phyloP scores from a whole-genome alignment of 192 early-diverging fungal species.

The Coemansia interrupta region DNA sequence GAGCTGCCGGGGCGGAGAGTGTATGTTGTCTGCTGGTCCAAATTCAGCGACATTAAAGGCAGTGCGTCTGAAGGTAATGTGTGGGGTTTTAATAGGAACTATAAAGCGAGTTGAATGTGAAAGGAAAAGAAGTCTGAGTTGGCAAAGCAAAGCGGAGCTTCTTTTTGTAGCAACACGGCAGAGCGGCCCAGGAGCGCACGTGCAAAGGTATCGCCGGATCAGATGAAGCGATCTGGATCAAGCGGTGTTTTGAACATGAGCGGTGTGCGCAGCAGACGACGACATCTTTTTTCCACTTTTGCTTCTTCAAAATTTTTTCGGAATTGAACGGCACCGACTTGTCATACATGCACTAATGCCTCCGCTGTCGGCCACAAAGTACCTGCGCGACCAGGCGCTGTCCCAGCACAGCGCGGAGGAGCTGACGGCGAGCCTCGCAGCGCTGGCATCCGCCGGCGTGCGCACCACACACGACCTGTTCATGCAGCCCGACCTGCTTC shows the following conservation, averaged over 20 bases:
- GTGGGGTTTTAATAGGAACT: neutral
- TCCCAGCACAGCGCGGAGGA: too few species aligned
- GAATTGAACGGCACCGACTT: neutral
- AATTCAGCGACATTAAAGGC: conserved; percentile 39
- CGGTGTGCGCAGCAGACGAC: too few species aligned
- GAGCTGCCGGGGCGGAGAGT: conserved; percentile 21
- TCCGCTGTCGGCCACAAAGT: conserved; percentile 21
- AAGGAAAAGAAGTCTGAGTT: neutral
- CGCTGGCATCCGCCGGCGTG: conserved; percentile 28
- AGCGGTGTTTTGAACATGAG: too few species aligned
- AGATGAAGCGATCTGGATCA: too few species aligned
- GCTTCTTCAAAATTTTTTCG: too few species aligned
- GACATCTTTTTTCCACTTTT: neutral
- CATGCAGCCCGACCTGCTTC: conserved; percentile 34
- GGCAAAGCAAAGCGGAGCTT: too few species aligned
- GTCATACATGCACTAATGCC: conserved; percentile 18
- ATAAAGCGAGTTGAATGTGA: neutral
- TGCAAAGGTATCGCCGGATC: too few species aligned
- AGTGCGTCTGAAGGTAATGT: too few species aligned
- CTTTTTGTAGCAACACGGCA: too few species aligned
- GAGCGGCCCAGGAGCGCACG: too few species aligned
- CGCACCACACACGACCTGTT: conserved; percentile 44
- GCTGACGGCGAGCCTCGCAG: conserved; percentile 8
- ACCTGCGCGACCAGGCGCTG: conserved; percentile 21
- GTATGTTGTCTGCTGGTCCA: conserved; percentile 42